Conservation (phyloP, 202 grass and related monocot species). For the Zoysia matrella region DNA sequence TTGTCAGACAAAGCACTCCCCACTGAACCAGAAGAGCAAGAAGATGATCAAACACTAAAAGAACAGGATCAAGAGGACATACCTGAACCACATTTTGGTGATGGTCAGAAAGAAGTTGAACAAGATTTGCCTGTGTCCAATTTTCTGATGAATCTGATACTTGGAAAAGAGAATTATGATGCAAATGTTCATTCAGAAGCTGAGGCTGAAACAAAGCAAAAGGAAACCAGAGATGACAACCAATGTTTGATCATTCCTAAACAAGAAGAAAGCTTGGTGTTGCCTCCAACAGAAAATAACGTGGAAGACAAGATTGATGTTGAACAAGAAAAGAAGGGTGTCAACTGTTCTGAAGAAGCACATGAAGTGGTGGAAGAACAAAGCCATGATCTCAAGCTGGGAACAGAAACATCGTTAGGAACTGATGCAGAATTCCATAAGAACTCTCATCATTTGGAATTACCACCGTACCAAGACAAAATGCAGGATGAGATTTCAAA, state of each 20-base stretch:
- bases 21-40: conserved; percentile 33
- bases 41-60: conserved; percentile 40
- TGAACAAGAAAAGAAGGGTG: conserved; percentile 55
- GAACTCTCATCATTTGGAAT: conserved; percentile 38
- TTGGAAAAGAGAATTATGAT: conserved; percentile 60
- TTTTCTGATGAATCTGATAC: conserved; percentile 84
- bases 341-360: conserved; percentile 60
- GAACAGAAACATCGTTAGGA: conserved; percentile 38
- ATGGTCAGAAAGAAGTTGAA: conserved; percentile 51
- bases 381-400: conserved; percentile 43
- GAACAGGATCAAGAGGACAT: conserved; percentile 45
- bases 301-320: conserved; percentile 28
- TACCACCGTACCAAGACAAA: conserved; percentile 46
- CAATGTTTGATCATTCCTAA: conserved; percentile 25
- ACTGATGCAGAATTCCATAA: conserved; percentile 48
- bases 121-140: conserved; percentile 73
- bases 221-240: conserved; percentile 50
- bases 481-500: conserved; percentile 39
- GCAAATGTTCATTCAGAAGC: conserved; percentile 29
- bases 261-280: conserved; percentile 52
- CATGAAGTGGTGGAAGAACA: conserved; percentile 52
- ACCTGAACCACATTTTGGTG: conserved; percentile 37
- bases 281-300: conserved; percentile 33
- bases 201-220: conserved; percentile 51
- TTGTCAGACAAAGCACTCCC: conserved; percentile 49